Base-by-base conservation (phyloP, 345 rosid species). In the Bruguiera sexangula region DNA sequence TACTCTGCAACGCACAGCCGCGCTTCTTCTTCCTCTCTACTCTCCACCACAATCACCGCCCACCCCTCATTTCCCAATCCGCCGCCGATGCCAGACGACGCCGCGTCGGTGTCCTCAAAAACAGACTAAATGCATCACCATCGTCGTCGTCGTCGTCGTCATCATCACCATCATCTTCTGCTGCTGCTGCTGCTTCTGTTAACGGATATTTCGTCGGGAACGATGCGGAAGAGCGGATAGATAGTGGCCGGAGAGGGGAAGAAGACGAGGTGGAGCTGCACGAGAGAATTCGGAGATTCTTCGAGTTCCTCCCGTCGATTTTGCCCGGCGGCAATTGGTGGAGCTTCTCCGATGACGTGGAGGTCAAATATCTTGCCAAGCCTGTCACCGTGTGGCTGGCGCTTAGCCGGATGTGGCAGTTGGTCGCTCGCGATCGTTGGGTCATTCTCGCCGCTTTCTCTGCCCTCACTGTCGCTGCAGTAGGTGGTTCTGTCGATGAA, bases 291-390 rank as follows among this genome's bases (percentile, higher is more conserved):
- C 72, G 82, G 63, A 78, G 77, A 60, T 87, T 85, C 80, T 53
- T 89, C 31, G 79, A 62, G 59, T 82, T 84, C 58, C 71, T 86
- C 20, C 82, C 82, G 22, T 87, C 92, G 51, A 63, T 91, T 60
- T 57, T 91, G 62, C 99, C 97, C 21, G 97, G 98, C 8, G 97
- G 98, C 62, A 83, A 84, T 63, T 91, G 99, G 97, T 94, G 99
- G 97, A 83, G 86, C 60, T 84, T 91, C 79, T 69, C 90, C 3
- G 89, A 87, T 66, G 95, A 88, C 39, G 85, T 89, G 68, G 93
- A 88, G 58, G 26, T 82, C 63, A 86, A 82, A 60, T 69, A 88
- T 54, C 48, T 79, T 64, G 97, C 93, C 46, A 76, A 91, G 68
- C 96, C 99, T 19, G 93, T 94, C 54, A 84, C 96, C 24, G 79